These are phyloP conservation scores for Gossypium rotundifolium DNA, from an alignment of 345 rosid species.

Conservation along the genomic window DNA sequence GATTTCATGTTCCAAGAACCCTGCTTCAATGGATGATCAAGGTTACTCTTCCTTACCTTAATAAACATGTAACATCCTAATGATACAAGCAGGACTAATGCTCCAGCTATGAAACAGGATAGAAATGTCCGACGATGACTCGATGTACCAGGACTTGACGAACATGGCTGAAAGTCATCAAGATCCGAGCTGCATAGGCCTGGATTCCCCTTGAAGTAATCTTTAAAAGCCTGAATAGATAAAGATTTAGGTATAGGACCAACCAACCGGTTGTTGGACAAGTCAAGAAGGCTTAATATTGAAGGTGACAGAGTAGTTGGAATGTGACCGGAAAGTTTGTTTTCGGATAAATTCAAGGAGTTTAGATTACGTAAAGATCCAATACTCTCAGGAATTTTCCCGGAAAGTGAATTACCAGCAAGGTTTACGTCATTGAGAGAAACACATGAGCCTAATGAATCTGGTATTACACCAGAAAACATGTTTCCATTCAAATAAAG, in stretches of 20 bases:
- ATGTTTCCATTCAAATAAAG: conserved; percentile 42
- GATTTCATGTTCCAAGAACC: conserved; percentile 65
- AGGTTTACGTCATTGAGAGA: conserved; percentile 48
- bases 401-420: conserved; percentile 53
- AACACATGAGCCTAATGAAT: conserved; percentile 47
- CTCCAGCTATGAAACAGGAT: conserved; percentile 38
- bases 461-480: conserved; percentile 57
- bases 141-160: conserved; percentile 19
- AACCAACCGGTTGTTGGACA: conserved; percentile 55
- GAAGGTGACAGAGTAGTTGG: conserved; percentile 43
- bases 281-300: conserved; percentile 67
- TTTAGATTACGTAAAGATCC: conserved; percentile 43
- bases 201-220: conserved; percentile 52
- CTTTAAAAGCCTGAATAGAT: conserved; percentile 32
- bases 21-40: conserved; percentile 28
- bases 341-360: conserved; percentile 63
- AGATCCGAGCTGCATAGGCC: conserved; percentile 55
- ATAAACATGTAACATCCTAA: conserved; percentile 26
- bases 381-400: conserved; percentile 54
- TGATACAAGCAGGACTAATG: conserved; percentile 27
- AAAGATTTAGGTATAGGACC: conserved; percentile 62
- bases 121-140: conserved; percentile 26
- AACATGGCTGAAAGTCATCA: conserved; percentile 37
- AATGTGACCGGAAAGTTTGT: conserved; percentile 65
- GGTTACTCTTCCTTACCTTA: conserved; percentile 29